Evolutionary conservation across 164 flowering plant species (phyloP), one percentile per base, ranked within the genome.

Genomic region (Vitis vinifera): DNA sequence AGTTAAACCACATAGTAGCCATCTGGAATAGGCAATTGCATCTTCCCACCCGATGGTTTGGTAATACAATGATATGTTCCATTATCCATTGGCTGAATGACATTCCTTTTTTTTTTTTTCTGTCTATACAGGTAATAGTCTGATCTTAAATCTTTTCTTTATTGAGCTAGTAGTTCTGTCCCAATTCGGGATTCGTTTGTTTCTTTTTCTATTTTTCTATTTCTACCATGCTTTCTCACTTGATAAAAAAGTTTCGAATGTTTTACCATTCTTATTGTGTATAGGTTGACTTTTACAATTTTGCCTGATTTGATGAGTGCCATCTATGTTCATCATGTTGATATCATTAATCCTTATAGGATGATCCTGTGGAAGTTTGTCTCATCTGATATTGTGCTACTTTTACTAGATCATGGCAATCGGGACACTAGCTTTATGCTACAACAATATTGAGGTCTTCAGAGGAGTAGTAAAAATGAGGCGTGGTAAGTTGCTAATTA

Each of bases 401-500:
- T 59, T 71, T 62, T 79, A 51, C 62, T 77, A 95, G 99, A 82
- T 95, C 71, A 93, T 93, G 99, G 97, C 98, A 60, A 91, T 93
- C 73, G 99, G 99, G 77, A 95, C 99, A 14, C 73, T 91, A 27
- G 97, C 99, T 69, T 75, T 90, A 70, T 95, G 99, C 87, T 95
- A 93, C 85, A 86, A 91, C 89, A 94, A 94, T 63, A 73, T 91
- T 70, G 79, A 91, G 77, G 91, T 94, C 70, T 94, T 92, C 80
- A 78, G 91, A 78, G 98, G 97, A 66, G 97, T 93, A 11, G 99
- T 95, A 70, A 95, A 93, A 80, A 87, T 95, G 94, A 87, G 99
- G 75, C 93, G 99, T 30, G 99, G 99, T 95, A 86, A 87, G 91
- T 30, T 11, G 51, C 23, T 47, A 49, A 68, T 9, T 50, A 9